Base-by-base conservation (phyloP, 108 stramenopile species). In the Epithemia pelagica region DNA sequence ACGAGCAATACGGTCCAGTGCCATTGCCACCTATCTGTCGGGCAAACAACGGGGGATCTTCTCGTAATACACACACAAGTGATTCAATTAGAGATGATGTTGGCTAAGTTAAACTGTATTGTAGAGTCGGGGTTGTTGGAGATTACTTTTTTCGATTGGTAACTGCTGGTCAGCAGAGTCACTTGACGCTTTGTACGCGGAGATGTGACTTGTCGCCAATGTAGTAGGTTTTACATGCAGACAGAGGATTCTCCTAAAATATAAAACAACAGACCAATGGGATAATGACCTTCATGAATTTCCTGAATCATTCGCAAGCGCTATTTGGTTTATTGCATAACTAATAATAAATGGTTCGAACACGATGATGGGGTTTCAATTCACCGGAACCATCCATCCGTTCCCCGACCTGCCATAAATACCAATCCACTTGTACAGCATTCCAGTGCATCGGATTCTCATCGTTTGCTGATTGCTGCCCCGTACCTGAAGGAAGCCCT, bases 371-470 rank as follows among this genome's bases (percentile, higher is more conserved):
- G 21, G 84, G 85, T 52, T 74, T 70, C 46, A 94, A 65, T 46
- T 68, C 53, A 31, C 81, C 80, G 33, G 76, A 58, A 24, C 78
- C 71, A 59, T 94, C 76, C 77, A 91, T 67, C 32, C 66, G 70
- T 65, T 94, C 93, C 0, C 90, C 90, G 2, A 78, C 71, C 61
- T 94, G 89, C 93, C 93, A 94, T 46, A 94, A 65, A 66, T 89
- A 85, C 93, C 93, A 94, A 62, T 94, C 93, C 21, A 91, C 75
- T n/a, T 70, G 78, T 8, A 94, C 93, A 58, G 87, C 87, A 7
- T 80, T 89, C 52, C 84, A 81, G n/a, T 59, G 30, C 26, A 57
- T 23, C 5, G n/a, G 51, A 21, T 26, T 59, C 2, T 52, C 20
- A 55, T 64, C 75, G 32, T 74, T 46, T 2, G 55, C 66, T 58